Evolutionary conservation across 257 asterid genomes (phyloP).

Genomic region (Scutellaria galericulata): DNA sequence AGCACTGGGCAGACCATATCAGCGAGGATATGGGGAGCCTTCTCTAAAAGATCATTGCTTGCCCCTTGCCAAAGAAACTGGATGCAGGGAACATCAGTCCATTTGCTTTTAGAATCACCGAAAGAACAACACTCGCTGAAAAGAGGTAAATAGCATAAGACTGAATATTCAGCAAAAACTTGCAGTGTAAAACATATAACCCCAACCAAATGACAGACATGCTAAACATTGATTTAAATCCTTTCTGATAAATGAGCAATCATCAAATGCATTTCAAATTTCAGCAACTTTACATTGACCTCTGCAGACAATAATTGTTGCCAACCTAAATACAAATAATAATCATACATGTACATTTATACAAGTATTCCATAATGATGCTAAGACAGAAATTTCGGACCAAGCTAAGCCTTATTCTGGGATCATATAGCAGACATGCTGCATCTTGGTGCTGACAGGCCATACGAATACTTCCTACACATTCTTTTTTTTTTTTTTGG

Average conservation of each 20-base stretch:
- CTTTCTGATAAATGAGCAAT: slow-evolving; percentile 21
- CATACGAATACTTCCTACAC: background rate
- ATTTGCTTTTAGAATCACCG: slow-evolving; percentile 54
- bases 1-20: slow-evolving; percentile 80
- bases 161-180: slow-evolving; percentile 15
- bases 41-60: slow-evolving; percentile 56
- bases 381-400: background rate
- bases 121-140: slow-evolving; percentile 83
- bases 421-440: slow-evolving; percentile 1
- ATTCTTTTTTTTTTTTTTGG: background rate
- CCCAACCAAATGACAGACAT: background rate
- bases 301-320: slow-evolving; percentile 22
- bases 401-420: slow-evolving; percentile 4
- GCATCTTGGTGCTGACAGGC: slow-evolving; percentile 24
- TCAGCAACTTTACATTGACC: slow-evolving; percentile 3
- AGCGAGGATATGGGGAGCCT: slow-evolving; percentile 62
- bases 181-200: slow-evolving; percentile 1
- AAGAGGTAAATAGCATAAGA: slow-evolving; percentile 24
- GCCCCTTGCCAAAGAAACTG: slow-evolving; percentile 68
- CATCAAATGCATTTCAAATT: background rate
- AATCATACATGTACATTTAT: background rate
- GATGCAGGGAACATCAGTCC: slow-evolving; percentile 70
- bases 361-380: background rate
- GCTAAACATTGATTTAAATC: slow-evolving; percentile 28
- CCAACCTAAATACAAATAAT: background rate